Evolutionary conservation across 1,284 basidiomycete genomes (phyloP), one percentile per base, ranked within the genome.

Genomic region (Volvariella volvacea): DNA sequence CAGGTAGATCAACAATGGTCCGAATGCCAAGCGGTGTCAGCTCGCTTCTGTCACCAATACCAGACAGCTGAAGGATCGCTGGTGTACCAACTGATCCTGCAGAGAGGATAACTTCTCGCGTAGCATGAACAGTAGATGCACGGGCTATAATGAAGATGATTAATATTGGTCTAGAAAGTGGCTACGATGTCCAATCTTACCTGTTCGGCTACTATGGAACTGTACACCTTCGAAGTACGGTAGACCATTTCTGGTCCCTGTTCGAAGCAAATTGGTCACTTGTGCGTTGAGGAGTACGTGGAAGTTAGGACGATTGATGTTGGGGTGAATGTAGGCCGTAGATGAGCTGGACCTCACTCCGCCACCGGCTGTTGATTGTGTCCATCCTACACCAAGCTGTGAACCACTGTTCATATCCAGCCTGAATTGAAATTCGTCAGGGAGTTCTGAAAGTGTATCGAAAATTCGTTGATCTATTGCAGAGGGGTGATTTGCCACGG

Each of bases 51-150:
- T 58, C 44, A 14, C 75, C 74, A 46, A 77, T 72, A 19, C 75
- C 74, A 12, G 70, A 73, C 32, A 68, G 60, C 39, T 68, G 55
- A 9, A 76, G 63, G 19, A 76, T 59, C 39, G 70, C 67, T 9
- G 74, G 70, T 1, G 66, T 64, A 0, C 58, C 60, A 7, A 73
- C 51, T 0, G 65, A 53, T 9, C 72, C 72, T 3, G 67, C 65
- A 31, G 70, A 68, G 7, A 76, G 58, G 30, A 76, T 66, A n/a
- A 74, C 50, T 31, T 55, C 52, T 34, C 51, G 52, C 9, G 16
- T 40, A 6, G 54, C 50, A 3, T 10, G 40, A 33, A 47, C 49
- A n/a, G n/a, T n/a, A n/a, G n/a, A n/a, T n/a, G n/a, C n/a, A n/a
- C n/a, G n/a, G n/a, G n/a, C n/a, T n/a, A n/a, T n/a, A n/a, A n/a